A percentile compares a stretch with the other conserved stretches of the same genome.
Conservation (phyloP, 1,284 basidiomycete species). For the Malassezia restricta region DNA sequence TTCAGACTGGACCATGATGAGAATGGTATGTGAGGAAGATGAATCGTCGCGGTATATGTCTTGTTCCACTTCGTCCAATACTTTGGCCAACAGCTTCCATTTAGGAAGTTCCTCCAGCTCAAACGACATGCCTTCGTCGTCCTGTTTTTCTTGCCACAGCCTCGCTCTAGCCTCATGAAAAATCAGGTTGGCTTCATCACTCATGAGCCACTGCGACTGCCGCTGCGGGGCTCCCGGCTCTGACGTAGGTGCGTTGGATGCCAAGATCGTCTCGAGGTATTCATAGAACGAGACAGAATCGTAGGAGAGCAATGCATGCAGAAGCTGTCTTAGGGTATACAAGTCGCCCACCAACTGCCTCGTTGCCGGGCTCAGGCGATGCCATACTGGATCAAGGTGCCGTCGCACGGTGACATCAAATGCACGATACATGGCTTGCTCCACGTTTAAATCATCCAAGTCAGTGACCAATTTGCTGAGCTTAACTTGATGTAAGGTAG, state of each 20-base stretch:
- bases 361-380: conserved; percentile 81
- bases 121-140: conserved; percentile 6
- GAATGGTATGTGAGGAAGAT: conserved; percentile 28
- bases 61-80: conserved; percentile 81
- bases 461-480: conserved; percentile 78
- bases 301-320: conserved; percentile 76
- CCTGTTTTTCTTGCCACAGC: conserved; percentile 50
- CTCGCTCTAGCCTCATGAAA: conserved; percentile 69
- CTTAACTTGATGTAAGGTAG: conserved; percentile 78
- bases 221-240: conserved; percentile 48
- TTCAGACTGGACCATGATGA: conserved; percentile 39
- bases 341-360: conserved; percentile 84
- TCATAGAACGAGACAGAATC: conserved; percentile 81
- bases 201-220: conserved; percentile 72
- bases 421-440: conserved; percentile 84
- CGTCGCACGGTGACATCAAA: conserved; percentile 81
- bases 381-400: conserved; percentile 88
- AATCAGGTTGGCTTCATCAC: conserved; percentile 75
- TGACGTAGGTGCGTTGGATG: conserved; percentile 53
- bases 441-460: conserved; percentile 79
- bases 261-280: conserved; percentile 81
- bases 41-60: conserved; percentile 55
- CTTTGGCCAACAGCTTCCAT: conserved; percentile 73
- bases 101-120: conserved; percentile 89
- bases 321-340: conserved; percentile 67